Conservation (phyloP, 768 basidiomycete species). For the Russula dissimulans region DNA sequence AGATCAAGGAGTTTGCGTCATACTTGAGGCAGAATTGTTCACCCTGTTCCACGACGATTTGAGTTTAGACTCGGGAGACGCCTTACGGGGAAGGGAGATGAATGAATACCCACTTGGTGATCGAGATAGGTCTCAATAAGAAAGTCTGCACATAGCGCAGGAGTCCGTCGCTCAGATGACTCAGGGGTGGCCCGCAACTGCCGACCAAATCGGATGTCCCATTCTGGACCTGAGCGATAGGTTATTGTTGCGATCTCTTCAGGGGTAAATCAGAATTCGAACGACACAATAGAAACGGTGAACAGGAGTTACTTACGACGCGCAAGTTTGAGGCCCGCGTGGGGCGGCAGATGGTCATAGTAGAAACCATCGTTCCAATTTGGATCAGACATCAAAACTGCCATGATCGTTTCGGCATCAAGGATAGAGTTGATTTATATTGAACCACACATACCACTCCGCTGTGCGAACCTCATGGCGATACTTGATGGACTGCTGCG, state of each 20-base stretch:
- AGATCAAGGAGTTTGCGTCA: slow-evolving; percentile 97
- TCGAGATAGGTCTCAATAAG: slow-evolving; percentile 98
- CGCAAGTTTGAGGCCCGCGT: slow-evolving; percentile 97
- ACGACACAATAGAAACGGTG: not conserved
- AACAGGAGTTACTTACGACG: slow-evolving; percentile 51
- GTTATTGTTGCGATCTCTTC: slow-evolving; percentile 98
- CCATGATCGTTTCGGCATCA: not conserved
- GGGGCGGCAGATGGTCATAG: slow-evolving; percentile 90
- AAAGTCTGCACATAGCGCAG: slow-evolving; percentile 92
- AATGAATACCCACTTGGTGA: slow-evolving; percentile 46
- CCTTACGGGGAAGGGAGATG: not conserved
- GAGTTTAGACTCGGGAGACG: not conserved
- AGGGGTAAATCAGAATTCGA: not conserved
- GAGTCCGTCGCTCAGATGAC: slow-evolving; percentile 30
- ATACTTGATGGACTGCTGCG: slow-evolving; percentile 86
- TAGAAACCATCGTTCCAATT: slow-evolving; percentile 99
- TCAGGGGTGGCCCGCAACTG: slow-evolving; percentile 40
- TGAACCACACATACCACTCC: slow-evolving; percentile 62
- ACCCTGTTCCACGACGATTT: slow-evolving; percentile 41
- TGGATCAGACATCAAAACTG: slow-evolving; percentile 98
- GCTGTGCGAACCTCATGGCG: slow-evolving; percentile 92
- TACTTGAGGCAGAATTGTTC: slow-evolving; percentile 98
- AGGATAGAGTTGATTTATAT: not conserved
- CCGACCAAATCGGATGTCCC: slow-evolving; percentile 96
- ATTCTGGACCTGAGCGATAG: slow-evolving; percentile 97